Conservation (phyloP, 768 basidiomycete species). For the Tricholomella constricta region DNA sequence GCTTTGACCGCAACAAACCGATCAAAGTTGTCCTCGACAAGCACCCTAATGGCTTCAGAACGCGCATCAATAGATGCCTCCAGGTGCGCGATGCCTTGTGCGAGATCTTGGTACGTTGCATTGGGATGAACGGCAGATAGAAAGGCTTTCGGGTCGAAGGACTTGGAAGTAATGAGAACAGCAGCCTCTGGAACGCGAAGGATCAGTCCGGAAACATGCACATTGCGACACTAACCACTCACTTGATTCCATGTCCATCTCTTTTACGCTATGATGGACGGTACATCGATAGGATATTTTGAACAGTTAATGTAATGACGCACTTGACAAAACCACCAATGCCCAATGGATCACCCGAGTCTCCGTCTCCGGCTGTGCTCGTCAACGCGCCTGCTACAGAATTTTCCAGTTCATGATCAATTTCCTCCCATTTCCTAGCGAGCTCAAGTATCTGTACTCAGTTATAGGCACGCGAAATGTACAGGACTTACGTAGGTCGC, state of each 20-base stretch:
- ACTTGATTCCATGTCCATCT: slow-evolving; percentile 82
- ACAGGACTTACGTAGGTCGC: slow-evolving; percentile 61
- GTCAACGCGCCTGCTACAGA: slow-evolving; percentile 70
- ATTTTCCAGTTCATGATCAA: slow-evolving; percentile 83
- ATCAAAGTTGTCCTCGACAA: slow-evolving; percentile 98
- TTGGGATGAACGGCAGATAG: slow-evolving; percentile 91
- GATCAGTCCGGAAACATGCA: neutral
- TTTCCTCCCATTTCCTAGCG: slow-evolving; percentile 83
- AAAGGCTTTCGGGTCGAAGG: slow-evolving; percentile 95
- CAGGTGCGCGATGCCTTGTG: slow-evolving; percentile 72
- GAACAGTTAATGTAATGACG: slow-evolving; percentile 22
- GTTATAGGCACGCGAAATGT: neutral
- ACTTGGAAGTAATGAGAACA: slow-evolving; percentile 86
- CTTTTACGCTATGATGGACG: slow-evolving; percentile 47
- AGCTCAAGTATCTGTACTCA: slow-evolving; percentile 2
- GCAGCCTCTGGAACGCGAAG: slow-evolving; percentile 58
- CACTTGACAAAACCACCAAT: slow-evolving; percentile 67
- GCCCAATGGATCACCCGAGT: slow-evolving; percentile 73
- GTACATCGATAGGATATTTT: slow-evolving; percentile 9
- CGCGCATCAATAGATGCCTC: slow-evolving; percentile 83
- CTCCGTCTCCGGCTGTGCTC: slow-evolving; percentile 57
- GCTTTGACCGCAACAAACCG: slow-evolving; percentile 97
- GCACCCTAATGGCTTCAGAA: slow-evolving; percentile 89
- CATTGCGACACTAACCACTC: slow-evolving; percentile 24
- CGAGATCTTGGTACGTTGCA: slow-evolving; percentile 91